Base-by-base conservation (phyloP, 768 basidiomycete genomes). In the Termitomyces sp. region DNA sequence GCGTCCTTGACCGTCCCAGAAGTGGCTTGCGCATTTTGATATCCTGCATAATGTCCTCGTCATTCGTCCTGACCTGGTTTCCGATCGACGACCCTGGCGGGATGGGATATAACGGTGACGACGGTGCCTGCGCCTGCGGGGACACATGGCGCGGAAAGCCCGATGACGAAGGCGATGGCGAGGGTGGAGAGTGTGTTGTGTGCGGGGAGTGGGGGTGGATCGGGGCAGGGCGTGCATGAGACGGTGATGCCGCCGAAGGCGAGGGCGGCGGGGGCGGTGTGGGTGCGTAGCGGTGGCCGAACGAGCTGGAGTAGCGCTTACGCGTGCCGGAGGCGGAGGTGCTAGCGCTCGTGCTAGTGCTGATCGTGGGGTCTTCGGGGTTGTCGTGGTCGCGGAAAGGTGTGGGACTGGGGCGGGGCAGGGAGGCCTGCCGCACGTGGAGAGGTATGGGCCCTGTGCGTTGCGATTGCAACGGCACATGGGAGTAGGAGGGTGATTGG, bases 1-100 rank as follows among this genome's bases (percentile, higher is more conserved):
- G 35, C 24, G 12, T 35, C 58, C 69, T 73, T 54, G 58, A 64
- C 30, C 77, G 68, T 32, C 80, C 77, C 13, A 74, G 74, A 53
- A 92, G 73, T 3, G 89, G 88, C 64, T 84, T 85, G 26, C 87
- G 78, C 26, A 80, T 73, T 63, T 89, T 89, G 51, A 90, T 89
- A 48, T 90, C 86, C 65, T 87, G 85, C 43, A 92, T 86, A 63
- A 92, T 83, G 52, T 90, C 90, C 62, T 90, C 88, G 63, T 91
- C 87, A 60, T 91, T 87, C 6, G 81, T 80, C 46, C 74, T 72
- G 1, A 73, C 70, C 53, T 77, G 46, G 1, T 32, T 54, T 0
- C 36, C n/a, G 2, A 58, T 54, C 5, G 46, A 54, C 3, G 53
- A 43, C 6, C 8, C 30, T 16, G 13, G 32, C 1, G 54, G 54